These are phyloP conservation scores for Xylariaceae sp. DNA, from an alignment of 2,329 filamentous ascomycete species.

Conservation along the genomic window DNA sequence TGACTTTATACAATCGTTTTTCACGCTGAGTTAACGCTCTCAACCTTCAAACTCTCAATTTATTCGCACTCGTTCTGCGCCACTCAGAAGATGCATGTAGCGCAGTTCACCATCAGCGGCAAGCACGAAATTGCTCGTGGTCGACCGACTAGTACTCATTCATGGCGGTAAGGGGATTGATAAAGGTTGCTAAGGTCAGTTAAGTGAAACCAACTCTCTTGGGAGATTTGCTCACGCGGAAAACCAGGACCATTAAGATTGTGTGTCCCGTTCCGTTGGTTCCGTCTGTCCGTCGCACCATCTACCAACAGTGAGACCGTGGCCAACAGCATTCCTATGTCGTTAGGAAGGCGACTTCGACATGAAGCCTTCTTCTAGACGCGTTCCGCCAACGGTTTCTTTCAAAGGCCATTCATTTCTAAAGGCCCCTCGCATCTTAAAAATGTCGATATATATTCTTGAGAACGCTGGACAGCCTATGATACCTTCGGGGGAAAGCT, in stretches of 20 bases:
- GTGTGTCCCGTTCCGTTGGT: background rate
- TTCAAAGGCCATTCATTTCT: no score
- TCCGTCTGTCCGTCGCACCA: background rate
- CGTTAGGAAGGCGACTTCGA: no score
- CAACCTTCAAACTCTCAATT: background rate
- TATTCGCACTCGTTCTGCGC: background rate
- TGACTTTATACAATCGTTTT: background rate
- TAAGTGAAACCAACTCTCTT: background rate
- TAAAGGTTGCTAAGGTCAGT: constrained; percentile 10
- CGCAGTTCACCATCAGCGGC: constrained; percentile 29
- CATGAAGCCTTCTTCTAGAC: background rate
- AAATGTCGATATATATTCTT: no score
- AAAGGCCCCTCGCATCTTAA: no score
- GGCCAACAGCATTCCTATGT: background rate
- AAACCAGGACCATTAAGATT: background rate
- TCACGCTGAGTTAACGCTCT: background rate
- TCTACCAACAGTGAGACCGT: background rate
- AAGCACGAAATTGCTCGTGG: constrained; percentile 30
- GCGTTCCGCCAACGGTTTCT: no score
- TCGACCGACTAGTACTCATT: constrained; percentile 26
- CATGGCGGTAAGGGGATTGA: constrained; percentile 15
- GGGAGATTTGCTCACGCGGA: background rate
- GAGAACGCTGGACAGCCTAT: no score
- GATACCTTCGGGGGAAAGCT: no score
- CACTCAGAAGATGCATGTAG: constrained; percentile 25